A percentile compares a stretch with the other conserved stretches of the same genome.
Evolutionary conservation across 2,329 filamentous ascomycete genomes (phyloP).

Genomic region (Aspergillus proliferans): DNA sequence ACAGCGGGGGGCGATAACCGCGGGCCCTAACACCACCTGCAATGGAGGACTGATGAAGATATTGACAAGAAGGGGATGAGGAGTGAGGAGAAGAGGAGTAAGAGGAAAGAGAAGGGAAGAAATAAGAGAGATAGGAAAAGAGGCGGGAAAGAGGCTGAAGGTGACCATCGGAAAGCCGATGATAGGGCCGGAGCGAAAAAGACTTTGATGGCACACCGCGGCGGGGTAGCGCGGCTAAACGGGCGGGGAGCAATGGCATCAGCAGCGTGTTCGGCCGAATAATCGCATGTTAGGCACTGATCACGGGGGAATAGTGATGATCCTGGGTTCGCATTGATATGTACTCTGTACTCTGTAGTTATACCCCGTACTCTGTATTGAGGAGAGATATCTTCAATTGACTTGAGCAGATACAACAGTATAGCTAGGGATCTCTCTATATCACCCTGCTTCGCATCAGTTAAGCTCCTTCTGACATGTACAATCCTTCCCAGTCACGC

Average conservation of each 20-base stretch:
- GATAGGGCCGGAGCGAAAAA: slow-evolving; percentile 5
- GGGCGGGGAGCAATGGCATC: slow-evolving; percentile 24
- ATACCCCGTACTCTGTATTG: not conserved
- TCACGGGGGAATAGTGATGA: too few species aligned
- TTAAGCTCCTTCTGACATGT: too few species aligned
- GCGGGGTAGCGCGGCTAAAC: slow-evolving; percentile 20
- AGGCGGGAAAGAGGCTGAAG: slow-evolving; percentile 7
- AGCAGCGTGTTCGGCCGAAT: slow-evolving; percentile 7
- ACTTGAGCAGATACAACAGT: too few species aligned
- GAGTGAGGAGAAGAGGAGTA: slow-evolving; percentile 8
- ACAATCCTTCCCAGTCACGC: not conserved
- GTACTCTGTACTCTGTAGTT: not conserved
- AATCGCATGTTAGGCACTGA: not conserved
- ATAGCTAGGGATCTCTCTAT: too few species aligned
- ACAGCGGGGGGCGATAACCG: slow-evolving; percentile 10
- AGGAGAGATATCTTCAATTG: too few species aligned
- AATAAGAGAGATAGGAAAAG: slow-evolving; percentile 1
- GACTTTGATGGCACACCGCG: slow-evolving; percentile 13
- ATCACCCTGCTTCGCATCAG: too few species aligned
- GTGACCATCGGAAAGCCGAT: slow-evolving; percentile 5
- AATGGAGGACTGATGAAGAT: slow-evolving; percentile 8
- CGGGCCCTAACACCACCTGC: slow-evolving; percentile 12
- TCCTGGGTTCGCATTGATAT: too few species aligned
- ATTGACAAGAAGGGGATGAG: slow-evolving; percentile 5
- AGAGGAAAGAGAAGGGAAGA: slow-evolving; percentile 7